A percentile compares a stretch with the other conserved stretches of the same genome.
Evolutionary conservation across 805 yeast genomes (phyloP).

Genomic region (Schizosaccharomyces osmophilus): DNA sequence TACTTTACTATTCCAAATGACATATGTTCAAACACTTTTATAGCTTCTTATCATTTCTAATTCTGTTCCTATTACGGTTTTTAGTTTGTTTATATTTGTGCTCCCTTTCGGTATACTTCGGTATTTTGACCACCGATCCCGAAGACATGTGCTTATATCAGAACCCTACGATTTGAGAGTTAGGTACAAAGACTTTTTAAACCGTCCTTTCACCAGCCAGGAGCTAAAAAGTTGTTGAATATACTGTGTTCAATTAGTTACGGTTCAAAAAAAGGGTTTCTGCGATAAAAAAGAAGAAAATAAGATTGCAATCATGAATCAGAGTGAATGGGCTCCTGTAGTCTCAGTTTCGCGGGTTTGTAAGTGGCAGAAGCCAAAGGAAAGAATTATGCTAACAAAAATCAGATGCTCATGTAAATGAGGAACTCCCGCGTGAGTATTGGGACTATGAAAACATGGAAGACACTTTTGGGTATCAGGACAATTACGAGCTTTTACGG

Average conservation of each 20-base stretch:
- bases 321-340: neutral
- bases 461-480: slow-evolving; percentile 35
- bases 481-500: slow-evolving; percentile 47
- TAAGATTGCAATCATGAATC: neutral
- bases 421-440: slow-evolving; percentile 40
- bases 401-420: slow-evolving; percentile 39
- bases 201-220: neutral
- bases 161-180: no score
- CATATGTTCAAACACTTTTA: no score
- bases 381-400: neutral
- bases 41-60: no score
- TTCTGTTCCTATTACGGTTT: no score
- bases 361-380: neutral
- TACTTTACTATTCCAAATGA: no score
- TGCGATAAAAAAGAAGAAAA: neutral
- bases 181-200: no score
- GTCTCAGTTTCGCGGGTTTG: slow-evolving; percentile 1
- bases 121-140: no score
- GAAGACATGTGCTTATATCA: no score
- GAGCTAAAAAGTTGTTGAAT: no score
- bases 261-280: neutral
- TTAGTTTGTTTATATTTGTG: no score
- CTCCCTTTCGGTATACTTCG: no score
- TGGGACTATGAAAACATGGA: slow-evolving; percentile 64
- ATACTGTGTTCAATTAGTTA: neutral